Percentiles rank a stretch among this genome's conserved stretches.
phyloP scores from a whole-genome alignment of 1,284 basidiomycete genomes.

The Microbotryomycetes sp. region DNA sequence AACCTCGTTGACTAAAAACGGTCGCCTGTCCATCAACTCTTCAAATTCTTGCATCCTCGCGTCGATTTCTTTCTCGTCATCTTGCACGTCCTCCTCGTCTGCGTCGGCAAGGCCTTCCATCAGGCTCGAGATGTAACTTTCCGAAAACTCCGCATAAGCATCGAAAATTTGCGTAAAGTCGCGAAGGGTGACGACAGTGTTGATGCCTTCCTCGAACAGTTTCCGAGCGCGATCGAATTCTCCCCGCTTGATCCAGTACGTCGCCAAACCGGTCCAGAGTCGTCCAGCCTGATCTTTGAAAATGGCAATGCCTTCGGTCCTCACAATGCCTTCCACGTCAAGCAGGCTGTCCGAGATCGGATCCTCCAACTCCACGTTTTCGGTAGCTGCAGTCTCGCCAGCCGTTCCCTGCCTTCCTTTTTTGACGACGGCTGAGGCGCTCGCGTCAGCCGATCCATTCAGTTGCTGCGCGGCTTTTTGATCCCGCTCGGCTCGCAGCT shows the following conservation, averaged over 20 bases:
- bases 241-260: constrained; percentile 95
- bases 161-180: constrained; percentile 99
- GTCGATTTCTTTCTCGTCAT: constrained; percentile 82
- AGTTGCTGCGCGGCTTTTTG: constrained; percentile 31
- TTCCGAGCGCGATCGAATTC: constrained; percentile 78
- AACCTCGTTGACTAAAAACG: constrained; percentile 95
- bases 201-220: constrained; percentile 79
- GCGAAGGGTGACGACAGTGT: constrained; percentile 79
- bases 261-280: constrained; percentile 92
- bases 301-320: constrained; percentile 71
- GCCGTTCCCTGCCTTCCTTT: not conserved
- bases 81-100: constrained; percentile 61
- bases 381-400: not conserved
- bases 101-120: constrained; percentile 72
- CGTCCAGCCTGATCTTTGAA: constrained; percentile 96
- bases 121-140: constrained; percentile 80
- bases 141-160: constrained; percentile 88
- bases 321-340: constrained; percentile 79
- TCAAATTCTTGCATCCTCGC: constrained; percentile 87
- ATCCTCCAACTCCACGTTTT: constrained; percentile 5
- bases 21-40: constrained; percentile 86
- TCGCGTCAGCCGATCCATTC: constrained; percentile 1
- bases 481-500: constrained; percentile 12
- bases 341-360: constrained; percentile 62
- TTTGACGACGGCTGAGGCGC: constrained; percentile 50